These are phyloP conservation scores for Aphanomyces cochlioides DNA, from an alignment of 352 stramenopile genomes.

Conservation along the genomic window DNA sequence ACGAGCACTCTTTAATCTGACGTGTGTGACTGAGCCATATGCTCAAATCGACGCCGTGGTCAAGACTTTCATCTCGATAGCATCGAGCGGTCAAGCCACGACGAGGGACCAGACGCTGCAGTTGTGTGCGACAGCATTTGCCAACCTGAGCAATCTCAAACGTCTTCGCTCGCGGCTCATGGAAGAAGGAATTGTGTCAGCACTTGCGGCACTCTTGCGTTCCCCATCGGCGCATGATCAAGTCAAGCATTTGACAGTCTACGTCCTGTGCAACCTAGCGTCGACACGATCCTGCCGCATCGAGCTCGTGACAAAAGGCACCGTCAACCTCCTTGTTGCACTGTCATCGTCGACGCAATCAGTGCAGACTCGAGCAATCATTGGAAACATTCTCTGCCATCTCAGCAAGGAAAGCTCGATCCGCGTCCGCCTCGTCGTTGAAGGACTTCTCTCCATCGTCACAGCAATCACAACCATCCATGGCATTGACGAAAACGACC, in stretches of 20 bases:
- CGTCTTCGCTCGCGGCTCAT: constrained; percentile 73
- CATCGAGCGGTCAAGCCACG: constrained; percentile 31
- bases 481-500: background rate
- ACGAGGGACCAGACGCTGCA: constrained; percentile 28
- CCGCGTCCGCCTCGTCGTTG: constrained; percentile 67
- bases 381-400: constrained; percentile 58
- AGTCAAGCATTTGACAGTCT: constrained; percentile 60
- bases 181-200: constrained; percentile 83
- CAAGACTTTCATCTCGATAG: constrained; percentile 68
- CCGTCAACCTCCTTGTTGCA: constrained; percentile 50
- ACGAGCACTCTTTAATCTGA: constrained; percentile 85
- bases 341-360: constrained; percentile 36
- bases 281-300: constrained; percentile 51
- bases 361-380: constrained; percentile 46
- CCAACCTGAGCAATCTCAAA: constrained; percentile 87
- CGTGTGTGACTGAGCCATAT: constrained; percentile 80
- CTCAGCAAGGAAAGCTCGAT: constrained; percentile 68
- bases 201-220: constrained; percentile 60
- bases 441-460: constrained; percentile 57
- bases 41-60: constrained; percentile 82
- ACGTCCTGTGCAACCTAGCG: constrained; percentile 73
- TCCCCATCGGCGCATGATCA: constrained; percentile 33
- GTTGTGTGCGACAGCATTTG: constrained; percentile 66
- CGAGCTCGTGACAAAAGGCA: constrained; percentile 71
- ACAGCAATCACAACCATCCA: constrained; percentile 34